Conservation (phyloP, 257 asterid species). For the Solanum arcanum region DNA sequence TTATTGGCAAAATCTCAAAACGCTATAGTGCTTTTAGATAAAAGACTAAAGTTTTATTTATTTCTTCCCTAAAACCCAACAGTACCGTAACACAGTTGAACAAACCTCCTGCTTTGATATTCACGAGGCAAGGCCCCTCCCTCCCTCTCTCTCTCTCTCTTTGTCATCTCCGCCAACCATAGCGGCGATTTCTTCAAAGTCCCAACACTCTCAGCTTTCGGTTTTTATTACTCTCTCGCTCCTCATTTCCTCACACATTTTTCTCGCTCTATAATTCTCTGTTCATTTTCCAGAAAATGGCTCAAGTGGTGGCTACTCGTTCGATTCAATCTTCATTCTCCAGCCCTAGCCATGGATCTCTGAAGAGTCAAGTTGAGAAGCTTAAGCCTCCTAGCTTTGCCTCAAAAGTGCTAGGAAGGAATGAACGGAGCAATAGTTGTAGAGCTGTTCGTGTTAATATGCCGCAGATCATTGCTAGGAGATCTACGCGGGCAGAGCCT, state of each 20-base stretch:
- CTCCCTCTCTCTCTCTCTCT: not conserved
- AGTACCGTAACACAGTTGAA: not conserved
- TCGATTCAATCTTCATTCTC: conserved; percentile 45
- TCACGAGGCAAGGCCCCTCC: conserved; percentile 23
- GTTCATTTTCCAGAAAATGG: conserved; percentile 22
- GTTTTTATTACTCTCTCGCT: conserved; percentile 4
- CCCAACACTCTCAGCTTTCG: not conserved
- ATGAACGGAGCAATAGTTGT: conserved; percentile 18
- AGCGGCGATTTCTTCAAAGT: conserved; percentile 39
- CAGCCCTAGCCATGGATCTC: conserved; percentile 36
- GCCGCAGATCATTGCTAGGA: conserved; percentile 34
- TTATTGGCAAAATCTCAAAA: not conserved
- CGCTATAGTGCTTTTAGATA: not conserved
- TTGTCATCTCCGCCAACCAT: conserved; percentile 22
- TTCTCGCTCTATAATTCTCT: not conserved
- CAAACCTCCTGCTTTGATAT: conserved; percentile 28
- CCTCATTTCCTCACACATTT: not conserved
- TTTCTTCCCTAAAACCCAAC: not conserved
- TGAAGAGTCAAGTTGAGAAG: conserved; percentile 38
- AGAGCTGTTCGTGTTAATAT: conserved; percentile 29
- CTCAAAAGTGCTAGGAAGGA: conserved; percentile 26
- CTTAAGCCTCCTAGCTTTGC: conserved; percentile 46
- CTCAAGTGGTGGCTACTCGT: conserved; percentile 70
- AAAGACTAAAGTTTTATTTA: not conserved
- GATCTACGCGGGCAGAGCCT: conserved; percentile 36